Conservation (phyloP, 75 land plant genomes). For the Selaginella moellendorffii region DNA sequence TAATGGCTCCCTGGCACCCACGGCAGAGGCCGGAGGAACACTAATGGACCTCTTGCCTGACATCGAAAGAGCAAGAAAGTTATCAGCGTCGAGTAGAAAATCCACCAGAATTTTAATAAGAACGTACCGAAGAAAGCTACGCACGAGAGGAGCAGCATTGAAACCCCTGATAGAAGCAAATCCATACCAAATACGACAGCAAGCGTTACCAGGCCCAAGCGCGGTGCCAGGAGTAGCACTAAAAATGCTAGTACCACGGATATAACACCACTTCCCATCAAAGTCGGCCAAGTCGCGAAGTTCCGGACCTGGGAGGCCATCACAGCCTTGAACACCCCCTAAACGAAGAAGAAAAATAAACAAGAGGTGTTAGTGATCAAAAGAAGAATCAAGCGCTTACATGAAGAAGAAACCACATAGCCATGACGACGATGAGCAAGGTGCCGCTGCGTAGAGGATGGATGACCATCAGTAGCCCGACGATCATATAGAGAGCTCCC, state of each 20-base stretch:
- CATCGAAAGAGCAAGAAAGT: too few species aligned
- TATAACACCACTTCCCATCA: slow-evolving; percentile 13
- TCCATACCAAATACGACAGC: slow-evolving; percentile 22
- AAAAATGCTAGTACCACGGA: slow-evolving; percentile 23
- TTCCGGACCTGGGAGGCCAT: slow-evolving; percentile 24
- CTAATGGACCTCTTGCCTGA: too few species aligned
- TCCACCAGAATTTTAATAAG: too few species aligned
- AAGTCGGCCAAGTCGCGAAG: slow-evolving; percentile 22
- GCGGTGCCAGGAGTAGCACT: slow-evolving; percentile 14
- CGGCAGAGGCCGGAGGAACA: too few species aligned
- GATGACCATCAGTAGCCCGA: slow-evolving; percentile 19
- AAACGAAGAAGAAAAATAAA: background rate
- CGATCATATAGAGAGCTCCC: slow-evolving; percentile 17
- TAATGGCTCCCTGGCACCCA: too few species aligned
- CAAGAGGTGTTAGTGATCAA: background rate
- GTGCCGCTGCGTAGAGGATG: slow-evolving; percentile 12
- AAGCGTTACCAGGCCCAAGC: slow-evolving; percentile 10
- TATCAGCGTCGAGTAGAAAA: too few species aligned
- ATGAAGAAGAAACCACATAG: slow-evolving; percentile 24
- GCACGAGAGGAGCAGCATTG: slow-evolving; percentile 19
- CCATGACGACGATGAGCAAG: slow-evolving; percentile 15
- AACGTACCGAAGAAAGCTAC: slow-evolving; percentile 24
- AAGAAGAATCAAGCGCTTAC: slow-evolving; percentile 1
- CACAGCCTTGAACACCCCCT: slow-evolving; percentile 26
- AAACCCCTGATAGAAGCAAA: slow-evolving; percentile 13